phyloP scores from a whole-genome alignment of 352 stramenopile genomes.

The Globisporangium spinosum region DNA sequence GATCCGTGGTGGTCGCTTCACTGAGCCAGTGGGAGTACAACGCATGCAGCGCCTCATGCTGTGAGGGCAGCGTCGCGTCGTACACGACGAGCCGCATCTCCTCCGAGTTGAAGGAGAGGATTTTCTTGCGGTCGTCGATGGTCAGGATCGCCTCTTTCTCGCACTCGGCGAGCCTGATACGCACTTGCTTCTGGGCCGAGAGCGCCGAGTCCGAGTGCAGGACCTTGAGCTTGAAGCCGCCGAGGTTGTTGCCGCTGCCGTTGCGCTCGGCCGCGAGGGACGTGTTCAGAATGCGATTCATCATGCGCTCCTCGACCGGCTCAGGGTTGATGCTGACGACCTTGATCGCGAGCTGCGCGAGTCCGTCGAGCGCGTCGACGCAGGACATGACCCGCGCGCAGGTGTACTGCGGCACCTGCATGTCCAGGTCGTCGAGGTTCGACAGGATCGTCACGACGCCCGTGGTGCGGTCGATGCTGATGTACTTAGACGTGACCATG shows the following conservation, averaged over 20 bases:
- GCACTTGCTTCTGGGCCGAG: constrained; percentile 48
- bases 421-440: constrained; percentile 73
- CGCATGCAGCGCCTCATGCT: constrained; percentile 56
- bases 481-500: constrained; percentile 67
- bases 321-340: constrained; percentile 68
- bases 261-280: constrained; percentile 39
- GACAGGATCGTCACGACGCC: constrained; percentile 62
- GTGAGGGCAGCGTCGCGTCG: constrained; percentile 62
- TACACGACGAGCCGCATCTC: constrained; percentile 63
- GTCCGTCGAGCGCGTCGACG: constrained; percentile 43
- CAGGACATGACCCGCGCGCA: constrained; percentile 69
- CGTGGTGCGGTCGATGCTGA: constrained; percentile 40
- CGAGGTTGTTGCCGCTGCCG: constrained; percentile 28
- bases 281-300: constrained; percentile 48
- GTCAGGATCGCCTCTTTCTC: constrained; percentile 42
- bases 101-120: constrained; percentile 64
- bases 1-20: constrained; percentile 17
- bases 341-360: constrained; percentile 62
- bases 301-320: constrained; percentile 50
- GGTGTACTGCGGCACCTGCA: constrained; percentile 67
- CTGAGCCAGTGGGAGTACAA: constrained; percentile 62
- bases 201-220: constrained; percentile 34
- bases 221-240: constrained; percentile 34
- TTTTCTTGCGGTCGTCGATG: constrained; percentile 46
- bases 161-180: constrained; percentile 26